phyloP scores from a whole-genome alignment of 1,284 basidiomycete genomes.

The Waitea zeae region DNA sequence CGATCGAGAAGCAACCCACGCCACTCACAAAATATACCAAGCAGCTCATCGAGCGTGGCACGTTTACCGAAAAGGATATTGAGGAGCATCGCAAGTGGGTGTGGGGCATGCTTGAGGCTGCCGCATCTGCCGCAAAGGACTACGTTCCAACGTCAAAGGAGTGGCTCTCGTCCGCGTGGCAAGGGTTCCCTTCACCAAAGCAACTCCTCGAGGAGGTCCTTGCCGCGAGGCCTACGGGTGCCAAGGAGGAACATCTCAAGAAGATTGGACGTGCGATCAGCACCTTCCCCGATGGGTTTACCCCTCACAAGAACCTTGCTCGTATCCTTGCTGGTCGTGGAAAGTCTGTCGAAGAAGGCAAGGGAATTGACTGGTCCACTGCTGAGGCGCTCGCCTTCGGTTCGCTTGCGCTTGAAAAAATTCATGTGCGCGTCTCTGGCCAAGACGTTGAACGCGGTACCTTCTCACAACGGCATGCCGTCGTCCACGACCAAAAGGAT shows the following conservation, averaged over 20 bases:
- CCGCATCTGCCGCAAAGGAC: slow-evolving; percentile 79
- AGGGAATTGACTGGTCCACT: slow-evolving; percentile 97
- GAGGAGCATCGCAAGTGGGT: slow-evolving; percentile 99
- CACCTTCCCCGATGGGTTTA: slow-evolving; percentile 73
- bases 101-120: slow-evolving; percentile 95
- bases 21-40: slow-evolving; percentile 87
- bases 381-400: slow-evolving; percentile 97
- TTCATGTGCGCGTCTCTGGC: slow-evolving; percentile 90
- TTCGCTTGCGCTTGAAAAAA: slow-evolving; percentile 81
- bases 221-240: slow-evolving; percentile 78
- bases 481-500: slow-evolving; percentile 91
- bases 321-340: slow-evolving; percentile 83
- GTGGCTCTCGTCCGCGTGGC: slow-evolving; percentile 97
- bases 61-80: slow-evolving; percentile 92
- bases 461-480: slow-evolving; percentile 98
- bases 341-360: slow-evolving; percentile 82
- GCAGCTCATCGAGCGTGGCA: slow-evolving; percentile 80
- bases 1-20: slow-evolving; percentile 89
- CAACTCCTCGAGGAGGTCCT: slow-evolving; percentile 88
- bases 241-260: slow-evolving; percentile 64
- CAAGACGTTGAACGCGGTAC: slow-evolving; percentile 99
- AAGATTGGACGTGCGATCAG: slow-evolving; percentile 81
- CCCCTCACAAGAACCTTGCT: slow-evolving; percentile 83
- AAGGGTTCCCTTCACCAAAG: slow-evolving; percentile 95
- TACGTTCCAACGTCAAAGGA: slow-evolving; percentile 89